phyloP scores from a whole-genome alignment of 805 yeast genomes.

The Candida pseudofarinosa region DNA sequence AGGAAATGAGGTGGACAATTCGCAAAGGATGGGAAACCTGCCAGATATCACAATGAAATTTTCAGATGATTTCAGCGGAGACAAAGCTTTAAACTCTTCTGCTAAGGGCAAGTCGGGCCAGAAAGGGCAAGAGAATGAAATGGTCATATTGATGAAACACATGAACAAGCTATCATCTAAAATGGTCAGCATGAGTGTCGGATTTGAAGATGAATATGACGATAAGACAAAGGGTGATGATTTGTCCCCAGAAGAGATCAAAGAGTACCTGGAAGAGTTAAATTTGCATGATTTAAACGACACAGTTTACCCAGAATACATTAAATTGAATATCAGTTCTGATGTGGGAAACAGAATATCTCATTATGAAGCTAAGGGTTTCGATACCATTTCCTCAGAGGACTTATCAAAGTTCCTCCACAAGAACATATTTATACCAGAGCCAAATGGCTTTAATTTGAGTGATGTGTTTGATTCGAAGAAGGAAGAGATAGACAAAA shows the following conservation, averaged over 20 bases:
- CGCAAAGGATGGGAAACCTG: slow-evolving; percentile 68
- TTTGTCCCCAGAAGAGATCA: slow-evolving; percentile 11
- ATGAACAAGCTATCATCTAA: slow-evolving; percentile 86
- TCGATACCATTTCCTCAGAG: slow-evolving; percentile 6
- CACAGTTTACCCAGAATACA: slow-evolving; percentile 23
- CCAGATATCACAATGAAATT: slow-evolving; percentile 88
- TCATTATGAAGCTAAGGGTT: slow-evolving; percentile 15
- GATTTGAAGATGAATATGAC: slow-evolving; percentile 1
- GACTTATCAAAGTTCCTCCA: slow-evolving; percentile 14
- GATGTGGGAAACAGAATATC: slow-evolving; percentile 10
- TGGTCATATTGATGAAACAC: slow-evolving; percentile 72
- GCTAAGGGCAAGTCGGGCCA: slow-evolving; percentile 7
- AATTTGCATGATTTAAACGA: slow-evolving; percentile 37
- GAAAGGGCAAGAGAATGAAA: slow-evolving; percentile 46
- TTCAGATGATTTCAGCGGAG: slow-evolving; percentile 34
- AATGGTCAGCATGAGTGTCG: slow-evolving; percentile 46
- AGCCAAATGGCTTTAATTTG: slow-evolving; percentile 17
- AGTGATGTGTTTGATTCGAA: slow-evolving; percentile 26
- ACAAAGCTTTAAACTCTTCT: slow-evolving; percentile 1
- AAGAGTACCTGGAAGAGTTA: slow-evolving; percentile 27
- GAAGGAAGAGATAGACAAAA: slow-evolving; percentile 26
- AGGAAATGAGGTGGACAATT: slow-evolving; percentile 79
- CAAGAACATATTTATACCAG: slow-evolving; percentile 12
- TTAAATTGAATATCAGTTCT: slow-evolving; percentile 29
- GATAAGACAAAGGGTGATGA: slow-evolving; percentile 3